Evolutionary conservation across 148 eudicot species (phyloP), one percentile per base, ranked within the genome.

Genomic region (Amaranthus palmeri): DNA sequence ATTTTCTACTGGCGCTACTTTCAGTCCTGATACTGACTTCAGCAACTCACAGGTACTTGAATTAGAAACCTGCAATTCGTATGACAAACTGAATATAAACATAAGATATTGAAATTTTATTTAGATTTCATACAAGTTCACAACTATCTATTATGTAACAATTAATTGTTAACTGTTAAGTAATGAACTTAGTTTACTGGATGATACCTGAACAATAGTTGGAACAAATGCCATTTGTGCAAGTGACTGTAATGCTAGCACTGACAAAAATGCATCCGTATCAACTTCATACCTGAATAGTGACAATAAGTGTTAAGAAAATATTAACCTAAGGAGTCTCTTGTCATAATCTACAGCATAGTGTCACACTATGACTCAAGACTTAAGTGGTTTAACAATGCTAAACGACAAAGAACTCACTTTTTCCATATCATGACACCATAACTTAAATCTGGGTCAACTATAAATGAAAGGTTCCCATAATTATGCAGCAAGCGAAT

Each of bases 181-280:
- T 4, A 54, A 10, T 62, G 7, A 13, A 11, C 61, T 17, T 57
- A 61, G 51, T 65, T 65, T 14, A 15, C 61, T 8, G 71, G 70
- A 67, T 68, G 67, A 69, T 83, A 87, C 99, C 99, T 96, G 96
- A 62, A 96, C 99, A 78, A 92, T 88, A 62, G 93, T 82, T 46
- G 99, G 97, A 70, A 96, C 88, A 79, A 79, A 80, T 68, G 79
- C 80, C 84, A 87, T 87, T 67, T 73, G 59, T 44, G 82, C 76
- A 77, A 92, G 81, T 66, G 99, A 91, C 69, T 96, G 97, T 66
- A 96, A 92, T 53, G 99, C 99, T 78, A 96, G 90, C 68, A 85
- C 95, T 8, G 97, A 87, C 40, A 96, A 85, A 84, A 92, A 92
- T 64, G 97, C 96, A 87, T 96, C 96, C 10, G 97, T 84, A 74